phyloP scores from a whole-genome alignment of 345 rosid genomes.

The Cardamine resedifolia region DNA sequence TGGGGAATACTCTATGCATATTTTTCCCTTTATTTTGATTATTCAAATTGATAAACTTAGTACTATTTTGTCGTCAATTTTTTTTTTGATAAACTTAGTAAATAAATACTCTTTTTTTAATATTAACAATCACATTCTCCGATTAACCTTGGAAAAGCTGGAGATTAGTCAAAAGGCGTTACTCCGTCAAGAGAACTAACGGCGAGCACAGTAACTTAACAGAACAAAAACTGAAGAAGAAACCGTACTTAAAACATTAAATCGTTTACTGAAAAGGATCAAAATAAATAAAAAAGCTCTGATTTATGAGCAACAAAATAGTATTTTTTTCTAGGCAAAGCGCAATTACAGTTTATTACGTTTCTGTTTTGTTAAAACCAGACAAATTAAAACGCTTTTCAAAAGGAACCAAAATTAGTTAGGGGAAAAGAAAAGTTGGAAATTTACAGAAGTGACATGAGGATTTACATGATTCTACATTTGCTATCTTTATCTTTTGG shows the following conservation, averaged over 20 bases:
- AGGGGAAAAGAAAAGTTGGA: background rate
- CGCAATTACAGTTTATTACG: constrained; percentile 28
- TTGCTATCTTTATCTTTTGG: constrained; percentile 57
- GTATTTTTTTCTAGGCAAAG: background rate
- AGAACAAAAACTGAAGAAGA: background rate
- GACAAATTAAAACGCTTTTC: background rate
- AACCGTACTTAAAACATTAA: background rate
- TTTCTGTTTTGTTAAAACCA: background rate
- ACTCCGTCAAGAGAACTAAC: background rate
- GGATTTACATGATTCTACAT: constrained; percentile 70
- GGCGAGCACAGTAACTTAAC: background rate
- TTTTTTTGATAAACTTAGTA: too few species aligned
- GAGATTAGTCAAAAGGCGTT: background rate
- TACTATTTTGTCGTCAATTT: too few species aligned
- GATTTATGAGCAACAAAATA: constrained; percentile 28
- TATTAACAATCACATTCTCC: background rate
- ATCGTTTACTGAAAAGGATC: background rate
- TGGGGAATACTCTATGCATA: background rate
- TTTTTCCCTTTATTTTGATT: background rate
- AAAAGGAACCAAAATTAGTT: background rate
- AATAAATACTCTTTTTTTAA: too few species aligned
- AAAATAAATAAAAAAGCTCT: constrained; percentile 9
- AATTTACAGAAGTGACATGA: constrained; percentile 33
- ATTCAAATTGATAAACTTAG: background rate
- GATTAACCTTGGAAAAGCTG: background rate